A percentile compares a stretch with the other conserved stretches of the same genome.
These are phyloP conservation scores for Geosmithia putterillii DNA, from an alignment of 2,329 filamentous ascomycete species.

Conservation along the genomic window DNA sequence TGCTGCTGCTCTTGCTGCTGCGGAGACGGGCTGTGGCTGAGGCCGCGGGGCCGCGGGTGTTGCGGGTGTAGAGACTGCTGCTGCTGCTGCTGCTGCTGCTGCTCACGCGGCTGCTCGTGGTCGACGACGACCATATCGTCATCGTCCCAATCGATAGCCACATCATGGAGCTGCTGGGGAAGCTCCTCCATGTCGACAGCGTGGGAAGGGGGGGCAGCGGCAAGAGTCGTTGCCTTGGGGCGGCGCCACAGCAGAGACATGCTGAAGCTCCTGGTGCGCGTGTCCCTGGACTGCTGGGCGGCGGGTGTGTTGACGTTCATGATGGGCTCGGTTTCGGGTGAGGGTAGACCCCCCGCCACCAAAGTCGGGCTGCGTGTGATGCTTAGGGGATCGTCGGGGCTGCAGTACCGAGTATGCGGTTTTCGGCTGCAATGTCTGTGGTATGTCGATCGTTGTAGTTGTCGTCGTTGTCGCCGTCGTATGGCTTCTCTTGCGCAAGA, in stretches of 20 bases:
- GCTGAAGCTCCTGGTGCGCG: conserved; percentile 29
- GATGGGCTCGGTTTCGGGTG: too few relatives aligned
- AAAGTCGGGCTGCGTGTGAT: too few relatives aligned
- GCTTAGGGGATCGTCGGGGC: too few relatives aligned
- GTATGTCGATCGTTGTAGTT: too few relatives aligned
- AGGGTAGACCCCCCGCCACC: too few relatives aligned
- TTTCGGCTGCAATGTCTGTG: too few relatives aligned
- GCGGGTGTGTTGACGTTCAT: too few relatives aligned
- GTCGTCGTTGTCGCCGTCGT: too few relatives aligned
- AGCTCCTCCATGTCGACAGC: conserved; percentile 13
- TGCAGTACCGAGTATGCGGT: too few relatives aligned
- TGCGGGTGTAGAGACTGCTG: conserved; percentile 11
- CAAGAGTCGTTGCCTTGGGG: conserved; percentile 28
- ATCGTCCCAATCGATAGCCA: conserved; percentile 20
- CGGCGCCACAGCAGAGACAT: conserved; percentile 36
- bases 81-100: conserved; percentile 10
- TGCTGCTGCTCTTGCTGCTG: conserved; percentile 1
- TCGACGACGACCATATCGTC: conserved; percentile 16
- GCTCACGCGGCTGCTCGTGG: conserved; percentile 12
- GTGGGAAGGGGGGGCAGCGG: conserved; percentile 3
- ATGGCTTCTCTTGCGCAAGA: too few relatives aligned
- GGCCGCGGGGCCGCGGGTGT: conserved; percentile 4
- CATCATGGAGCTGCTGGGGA: conserved; percentile 11
- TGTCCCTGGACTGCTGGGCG: not conserved
- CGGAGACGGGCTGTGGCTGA: conserved; percentile 11